Conservation (phyloP, 73 alveolate species). For the Paraurostyla sp. region DNA sequence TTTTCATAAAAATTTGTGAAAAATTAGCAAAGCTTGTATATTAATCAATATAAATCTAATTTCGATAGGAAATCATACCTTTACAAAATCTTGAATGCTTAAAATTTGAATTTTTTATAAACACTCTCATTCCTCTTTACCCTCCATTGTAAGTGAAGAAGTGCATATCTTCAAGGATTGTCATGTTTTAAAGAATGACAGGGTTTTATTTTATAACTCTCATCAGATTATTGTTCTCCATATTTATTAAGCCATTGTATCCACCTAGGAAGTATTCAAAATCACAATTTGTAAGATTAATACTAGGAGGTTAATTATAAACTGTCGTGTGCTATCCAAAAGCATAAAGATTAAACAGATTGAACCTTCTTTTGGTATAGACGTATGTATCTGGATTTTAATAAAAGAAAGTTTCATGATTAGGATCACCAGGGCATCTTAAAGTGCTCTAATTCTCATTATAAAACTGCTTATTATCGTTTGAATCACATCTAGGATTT, state of each 20-base stretch:
- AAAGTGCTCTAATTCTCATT: not conserved
- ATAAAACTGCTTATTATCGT: not conserved
- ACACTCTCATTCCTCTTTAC: slow-evolving; percentile 8
- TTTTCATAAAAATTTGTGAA: not conserved
- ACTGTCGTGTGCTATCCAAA: not conserved
- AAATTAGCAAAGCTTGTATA: not conserved
- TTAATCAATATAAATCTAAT: not conserved
- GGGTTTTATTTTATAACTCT: not conserved
- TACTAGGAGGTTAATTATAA: not conserved
- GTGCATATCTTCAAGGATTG: not conserved
- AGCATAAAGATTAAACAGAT: slow-evolving; percentile 44
- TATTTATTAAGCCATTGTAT: not conserved
- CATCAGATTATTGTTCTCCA: slow-evolving; percentile 2
- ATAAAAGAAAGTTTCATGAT: not conserved
- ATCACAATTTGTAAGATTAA: not conserved
- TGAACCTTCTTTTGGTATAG: not conserved
- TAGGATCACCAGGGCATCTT: not conserved
- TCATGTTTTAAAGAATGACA: not conserved
- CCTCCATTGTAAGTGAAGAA: slow-evolving; percentile 20
- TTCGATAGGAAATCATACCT: slow-evolving; percentile 1
- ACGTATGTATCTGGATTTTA: not conserved
- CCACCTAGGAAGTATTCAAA: not conserved
- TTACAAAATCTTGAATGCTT: not conserved
- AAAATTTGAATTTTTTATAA: not conserved
- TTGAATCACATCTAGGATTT: not conserved